A percentile compares a stretch with the other conserved stretches of the same genome.
Evolutionary conservation across 495 filamentous ascomycete species (phyloP).

Genomic region (Talaromyces stipitatus): DNA sequence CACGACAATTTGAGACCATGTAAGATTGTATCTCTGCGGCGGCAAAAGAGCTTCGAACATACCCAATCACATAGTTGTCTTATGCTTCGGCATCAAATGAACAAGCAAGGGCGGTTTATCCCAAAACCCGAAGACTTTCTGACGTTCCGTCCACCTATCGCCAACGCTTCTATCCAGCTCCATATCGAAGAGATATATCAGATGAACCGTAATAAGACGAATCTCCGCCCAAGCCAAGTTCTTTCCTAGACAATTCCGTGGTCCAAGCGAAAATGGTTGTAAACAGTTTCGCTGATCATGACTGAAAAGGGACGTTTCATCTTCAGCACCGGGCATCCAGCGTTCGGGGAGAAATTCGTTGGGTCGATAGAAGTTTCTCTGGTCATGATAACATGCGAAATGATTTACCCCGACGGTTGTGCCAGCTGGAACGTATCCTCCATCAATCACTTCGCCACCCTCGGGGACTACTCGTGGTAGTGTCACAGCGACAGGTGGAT

Average conservation of each 20-base stretch:
- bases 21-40: too few species aligned
- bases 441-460: background rate
- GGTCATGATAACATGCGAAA: background rate
- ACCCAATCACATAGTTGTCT: background rate
- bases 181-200: background rate
- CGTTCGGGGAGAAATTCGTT: background rate
- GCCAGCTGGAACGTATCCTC: background rate
- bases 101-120: background rate
- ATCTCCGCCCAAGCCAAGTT: background rate
- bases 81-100: background rate
- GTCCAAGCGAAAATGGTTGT: background rate
- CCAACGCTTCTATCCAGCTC: background rate
- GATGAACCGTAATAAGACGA: background rate
- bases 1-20: too few species aligned
- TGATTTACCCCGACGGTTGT: background rate
- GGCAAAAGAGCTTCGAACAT: too few species aligned
- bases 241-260: background rate
- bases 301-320: background rate
- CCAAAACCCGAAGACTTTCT: background rate
- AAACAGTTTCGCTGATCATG: background rate
- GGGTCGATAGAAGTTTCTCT: background rate
- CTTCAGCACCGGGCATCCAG: background rate
- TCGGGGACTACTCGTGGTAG: background rate
- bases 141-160: background rate
- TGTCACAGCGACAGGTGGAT: background rate